Conservation (phyloP, 2,329 filamentous ascomycete genomes). For the Venturia pyrina region DNA sequence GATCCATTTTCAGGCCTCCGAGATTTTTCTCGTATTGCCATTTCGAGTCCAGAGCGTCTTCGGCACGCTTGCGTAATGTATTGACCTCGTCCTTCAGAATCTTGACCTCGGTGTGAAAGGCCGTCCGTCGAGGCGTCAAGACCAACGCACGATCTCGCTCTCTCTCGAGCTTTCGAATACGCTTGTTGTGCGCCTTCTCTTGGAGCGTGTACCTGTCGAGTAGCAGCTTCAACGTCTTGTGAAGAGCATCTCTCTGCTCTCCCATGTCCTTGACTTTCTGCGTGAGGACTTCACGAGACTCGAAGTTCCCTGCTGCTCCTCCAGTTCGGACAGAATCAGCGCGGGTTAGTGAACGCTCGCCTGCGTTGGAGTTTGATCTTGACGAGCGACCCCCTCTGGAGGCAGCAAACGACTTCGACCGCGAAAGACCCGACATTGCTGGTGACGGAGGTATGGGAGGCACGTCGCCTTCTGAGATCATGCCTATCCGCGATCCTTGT, state of each 20-base stretch:
- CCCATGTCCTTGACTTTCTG: conserved; percentile 60
- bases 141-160: conserved; percentile 67
- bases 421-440: conserved; percentile 42
- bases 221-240: conserved; percentile 74
- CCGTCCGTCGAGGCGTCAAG: conserved; percentile 59
- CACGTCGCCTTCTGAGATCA: conserved; percentile 49
- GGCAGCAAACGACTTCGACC: conserved; percentile 57
- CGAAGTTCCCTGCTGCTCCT: conserved; percentile 20
- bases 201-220: conserved; percentile 79
- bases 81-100: conserved; percentile 77
- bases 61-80: conserved; percentile 71
- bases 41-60: conserved; percentile 90
- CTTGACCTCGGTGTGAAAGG: conserved; percentile 75
- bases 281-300: conserved; percentile 9
- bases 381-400: conserved; percentile 21
- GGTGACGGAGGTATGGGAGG: conserved; percentile 21
- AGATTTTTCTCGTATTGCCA: conserved; percentile 92
- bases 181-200: conserved; percentile 73
- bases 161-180: conserved; percentile 62
- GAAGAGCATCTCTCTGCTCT: conserved; percentile 83
- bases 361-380: neutral
- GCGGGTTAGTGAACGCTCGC: conserved; percentile 14
- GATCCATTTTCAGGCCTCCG: conserved; percentile 83
- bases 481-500: conserved; percentile 42
- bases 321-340: conserved; percentile 28